A percentile compares a stretch with the other conserved stretches of the same genome.
Evolutionary conservation across 306 rosid species (phyloP).

Genomic region (Dryas drummondii): DNA sequence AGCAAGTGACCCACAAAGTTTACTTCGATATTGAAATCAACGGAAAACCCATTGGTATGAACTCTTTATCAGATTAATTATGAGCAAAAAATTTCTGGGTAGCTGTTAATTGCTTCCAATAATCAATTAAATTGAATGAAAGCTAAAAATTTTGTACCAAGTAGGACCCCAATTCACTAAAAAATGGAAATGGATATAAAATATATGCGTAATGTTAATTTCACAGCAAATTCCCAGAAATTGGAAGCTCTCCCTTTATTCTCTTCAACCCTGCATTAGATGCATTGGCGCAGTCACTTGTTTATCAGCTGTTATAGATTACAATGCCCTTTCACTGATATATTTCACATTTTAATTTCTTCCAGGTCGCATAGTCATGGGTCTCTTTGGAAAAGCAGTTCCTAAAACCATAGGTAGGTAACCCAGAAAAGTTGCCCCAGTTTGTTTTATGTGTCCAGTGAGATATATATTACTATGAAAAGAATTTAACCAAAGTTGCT

Average conservation of each 20-base stretch:
- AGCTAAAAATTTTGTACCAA: background rate
- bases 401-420: conserved; percentile 75
- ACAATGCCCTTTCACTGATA: background rate
- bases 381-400: conserved; percentile 70
- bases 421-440: background rate
- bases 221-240: too few species aligned
- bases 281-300: too few species aligned
- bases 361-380: conserved; percentile 76
- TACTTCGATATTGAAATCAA: conserved; percentile 46
- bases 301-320: background rate
- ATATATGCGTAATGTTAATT: too few species aligned
- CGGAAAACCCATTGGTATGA: conserved; percentile 51
- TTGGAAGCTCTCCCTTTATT: too few species aligned
- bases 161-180: background rate
- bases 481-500: conserved; percentile 22
- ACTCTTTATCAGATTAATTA: background rate
- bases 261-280: too few species aligned
- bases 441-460: background rate
- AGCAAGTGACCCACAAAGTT: conserved; percentile 49
- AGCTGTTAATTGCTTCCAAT: background rate
- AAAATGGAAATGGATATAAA: too few species aligned
- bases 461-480: background rate
- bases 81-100: background rate
- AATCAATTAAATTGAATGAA: background rate
- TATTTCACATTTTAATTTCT: conserved; percentile 1